Percentiles rank a stretch among this genome's conserved stretches.
These are phyloP conservation scores for Lecanosticta acicola DNA, from an alignment of 2,329 filamentous ascomycete genomes.

Conservation along the genomic window DNA sequence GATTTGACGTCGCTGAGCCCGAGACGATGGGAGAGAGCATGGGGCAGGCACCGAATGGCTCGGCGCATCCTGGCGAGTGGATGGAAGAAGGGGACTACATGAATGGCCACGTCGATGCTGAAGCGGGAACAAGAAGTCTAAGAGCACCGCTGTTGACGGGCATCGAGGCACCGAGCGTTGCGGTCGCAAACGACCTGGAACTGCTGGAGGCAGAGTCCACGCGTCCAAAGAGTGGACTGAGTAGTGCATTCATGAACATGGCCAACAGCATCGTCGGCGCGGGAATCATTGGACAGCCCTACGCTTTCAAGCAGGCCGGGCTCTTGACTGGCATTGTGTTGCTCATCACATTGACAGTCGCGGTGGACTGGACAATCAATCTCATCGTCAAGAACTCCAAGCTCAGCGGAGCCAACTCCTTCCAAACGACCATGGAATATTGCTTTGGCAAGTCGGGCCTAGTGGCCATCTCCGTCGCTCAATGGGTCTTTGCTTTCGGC, in stretches of 20 bases:
- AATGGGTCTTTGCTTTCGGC: constrained; percentile 98
- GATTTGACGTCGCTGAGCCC: constrained; percentile 55
- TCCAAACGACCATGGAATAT: constrained; percentile 91
- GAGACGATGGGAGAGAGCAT: constrained; percentile 20
- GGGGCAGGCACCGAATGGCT: constrained; percentile 25
- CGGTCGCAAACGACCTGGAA: constrained; percentile 57
- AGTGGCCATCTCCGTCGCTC: constrained; percentile 82
- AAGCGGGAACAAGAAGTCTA: constrained; percentile 41
- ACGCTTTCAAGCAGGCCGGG: constrained; percentile 90
- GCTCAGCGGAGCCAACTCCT: constrained; percentile 85
- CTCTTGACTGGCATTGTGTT: constrained; percentile 73
- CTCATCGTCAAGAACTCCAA: constrained; percentile 98
- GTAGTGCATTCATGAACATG: constrained; percentile 98
- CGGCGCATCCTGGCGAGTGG: constrained; percentile 32
- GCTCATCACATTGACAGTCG: constrained; percentile 70
- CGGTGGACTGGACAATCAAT: constrained; percentile 95
- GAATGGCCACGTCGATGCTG: constrained; percentile 35
- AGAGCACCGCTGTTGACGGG: constrained; percentile 68
- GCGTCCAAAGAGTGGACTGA: constrained; percentile 77
- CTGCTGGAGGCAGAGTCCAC: constrained; percentile 49
- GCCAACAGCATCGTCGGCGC: constrained; percentile 92
- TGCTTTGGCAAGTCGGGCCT: constrained; percentile 87
- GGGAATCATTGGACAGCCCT: constrained; percentile 74
- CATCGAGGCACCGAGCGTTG: constrained; percentile 74
- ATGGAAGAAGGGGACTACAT: constrained; percentile 60